Base-by-base conservation (phyloP, 495 filamentous ascomycete genomes). In the Podospora fimiseda region DNA sequence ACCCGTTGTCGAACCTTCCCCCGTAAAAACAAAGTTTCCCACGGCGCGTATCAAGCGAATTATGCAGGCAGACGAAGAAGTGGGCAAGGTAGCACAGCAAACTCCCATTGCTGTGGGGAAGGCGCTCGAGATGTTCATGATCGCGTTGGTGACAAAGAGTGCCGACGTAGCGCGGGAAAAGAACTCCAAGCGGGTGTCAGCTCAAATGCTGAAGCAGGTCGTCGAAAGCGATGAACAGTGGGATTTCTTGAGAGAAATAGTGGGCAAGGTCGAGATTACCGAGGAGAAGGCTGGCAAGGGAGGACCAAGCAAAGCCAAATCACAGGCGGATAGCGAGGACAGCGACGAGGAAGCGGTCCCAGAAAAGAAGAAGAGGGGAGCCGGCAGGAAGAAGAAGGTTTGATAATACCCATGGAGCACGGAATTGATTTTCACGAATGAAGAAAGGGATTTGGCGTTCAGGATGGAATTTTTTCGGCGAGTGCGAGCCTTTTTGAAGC, bases 21-120 rank as follows among this genome's bases (percentile, higher is more conserved):
- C 70, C 18, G 89, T 99, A 49, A 89, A 83, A 69, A 96, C 90
- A 18, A 96, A 96, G 57, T 99, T 99, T 62, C 93, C 93, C 2
- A 95, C 96, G 27, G 93, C 93, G 52, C 82, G 93, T 45, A 99
- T 97, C 69, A 99, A 99, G 80, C 86, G 93, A 48, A 97, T 99
- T 56, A 97, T 99, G 93, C 93, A 99, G 70, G 93, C 93, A 6
- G 93, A 99, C 63, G 93, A 99, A 62, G 93, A 99, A 70, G 91
- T 99, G 2, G 93, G 93, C 38, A 99, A 99, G 72, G 94, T 99
- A 2, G 90, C 93, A 7, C 94, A 97, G 70, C 92, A 96, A 19
- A 95, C 91, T 4, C 91, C 91, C 2, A 90, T 94, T 60, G 90
- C 88, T 43, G 91, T 96, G 47, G 89, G 90, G 57, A 96, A 97